Base-by-base conservation (phyloP, 495 filamentous ascomycete genomes). In the Aspergillus mulundensis region DNA sequence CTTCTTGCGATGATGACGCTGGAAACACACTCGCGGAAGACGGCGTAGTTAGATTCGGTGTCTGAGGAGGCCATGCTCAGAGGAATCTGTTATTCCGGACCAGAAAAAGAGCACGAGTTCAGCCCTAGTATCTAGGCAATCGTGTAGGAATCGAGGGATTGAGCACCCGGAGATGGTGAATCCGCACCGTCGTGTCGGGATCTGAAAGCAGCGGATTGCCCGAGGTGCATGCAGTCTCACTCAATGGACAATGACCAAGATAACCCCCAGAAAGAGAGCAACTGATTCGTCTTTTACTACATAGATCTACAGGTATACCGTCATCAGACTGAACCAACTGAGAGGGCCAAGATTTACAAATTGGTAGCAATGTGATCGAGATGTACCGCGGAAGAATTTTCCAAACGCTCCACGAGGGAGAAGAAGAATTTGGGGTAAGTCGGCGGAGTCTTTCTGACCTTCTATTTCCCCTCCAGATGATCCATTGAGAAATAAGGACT, bases 1-100 rank as follows among this genome's bases (percentile, higher is more conserved):
- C 81, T 78, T 53, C 78, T 83, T 47, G 80, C 68, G 50, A 86
- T 73, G n/a, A 87, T 74, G 23, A 76, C 68, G 24, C 70, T 77
- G 2, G 81, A 81, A 42, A 87, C 72, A 62, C 81, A 86, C 63
- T 93, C 89, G 32, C 84, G 78, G 67, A 92, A 89, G 57, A 83
- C 70, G 28, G 81, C 76, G 69, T 87, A 90, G 62, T 90, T 91
- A 52, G 63, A 59, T 48, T 78, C 72, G 16, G 34, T 59, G 5
- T 63, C 62, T 46, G 64, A 43, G 28, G 65, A 25, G 14, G 43
- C 15, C 39, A 57, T 50, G 20, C 6, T 16, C 7, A 2, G 10
- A n/a, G 23, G 19, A 25, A 1, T 1, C 14, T 47, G 14, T 15
- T 28, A n/a, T 16, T n/a, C 28, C 1, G 5, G 28, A 16, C 43